Percentiles rank a stretch among this genome's conserved stretches.
Evolutionary conservation across 805 yeast genomes (phyloP).

Genomic region (Ascoidea rubescens): DNA sequence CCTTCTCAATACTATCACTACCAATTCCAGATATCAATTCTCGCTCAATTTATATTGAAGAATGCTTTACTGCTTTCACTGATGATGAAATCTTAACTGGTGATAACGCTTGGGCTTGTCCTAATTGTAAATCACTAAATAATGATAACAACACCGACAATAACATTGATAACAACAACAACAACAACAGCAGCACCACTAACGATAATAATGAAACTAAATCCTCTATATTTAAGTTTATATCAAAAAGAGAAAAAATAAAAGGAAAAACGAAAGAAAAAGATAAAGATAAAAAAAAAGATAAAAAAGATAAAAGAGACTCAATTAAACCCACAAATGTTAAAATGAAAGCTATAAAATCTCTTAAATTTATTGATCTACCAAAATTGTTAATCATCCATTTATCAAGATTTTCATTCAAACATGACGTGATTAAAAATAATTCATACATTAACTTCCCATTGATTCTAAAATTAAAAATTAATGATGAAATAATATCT

Average conservation of each 20-base stretch:
- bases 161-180: not conserved
- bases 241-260: slow-evolving; percentile 6
- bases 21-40: slow-evolving; percentile 36
- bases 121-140: slow-evolving; percentile 37
- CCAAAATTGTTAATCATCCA: slow-evolving; percentile 76
- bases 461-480: slow-evolving; percentile 31
- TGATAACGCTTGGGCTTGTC: slow-evolving; percentile 79
- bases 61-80: slow-evolving; percentile 48
- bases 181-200: not conserved
- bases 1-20: slow-evolving; percentile 48
- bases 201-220: no score
- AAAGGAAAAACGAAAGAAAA: not conserved
- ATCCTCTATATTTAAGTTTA: not conserved
- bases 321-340: not conserved
- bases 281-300: slow-evolving; percentile 3
- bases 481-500: slow-evolving; percentile 21
- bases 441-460: slow-evolving; percentile 42
- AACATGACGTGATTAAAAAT: slow-evolving; percentile 38
- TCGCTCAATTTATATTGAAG: slow-evolving; percentile 34
- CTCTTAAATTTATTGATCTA: slow-evolving; percentile 58
- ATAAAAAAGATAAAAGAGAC: no score
- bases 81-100: slow-evolving; percentile 51
- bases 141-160: slow-evolving; percentile 1
- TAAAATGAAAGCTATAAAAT: slow-evolving; percentile 38
- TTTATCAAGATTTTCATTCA: slow-evolving; percentile 59